These are phyloP conservation scores for Verticillium dahliae DNA, from an alignment of 2,329 filamentous ascomycete genomes.

Conservation along the genomic window DNA sequence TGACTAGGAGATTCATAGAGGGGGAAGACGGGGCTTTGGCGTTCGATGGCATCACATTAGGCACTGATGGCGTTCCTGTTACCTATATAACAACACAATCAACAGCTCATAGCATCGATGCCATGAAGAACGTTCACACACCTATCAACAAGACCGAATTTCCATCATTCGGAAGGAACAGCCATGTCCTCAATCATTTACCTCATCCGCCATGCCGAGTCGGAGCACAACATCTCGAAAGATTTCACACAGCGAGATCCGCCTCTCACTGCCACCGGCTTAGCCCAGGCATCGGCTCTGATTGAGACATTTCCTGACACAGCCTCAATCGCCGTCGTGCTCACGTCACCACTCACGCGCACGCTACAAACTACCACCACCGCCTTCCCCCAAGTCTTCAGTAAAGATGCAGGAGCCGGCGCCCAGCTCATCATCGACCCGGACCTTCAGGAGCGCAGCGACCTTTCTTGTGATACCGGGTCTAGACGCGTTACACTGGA, in stretches of 20 bases:
- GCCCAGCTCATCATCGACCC: conserved; percentile 11
- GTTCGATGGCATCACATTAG: background rate
- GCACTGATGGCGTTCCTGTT: background rate
- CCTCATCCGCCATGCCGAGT: conserved; percentile 12
- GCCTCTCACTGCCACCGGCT: conserved; percentile 7
- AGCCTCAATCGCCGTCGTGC: conserved; percentile 7
- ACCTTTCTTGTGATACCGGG: conserved; percentile 18
- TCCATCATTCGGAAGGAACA: background rate
- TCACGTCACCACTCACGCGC: conserved; percentile 11
- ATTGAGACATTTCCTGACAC: conserved; percentile 6
- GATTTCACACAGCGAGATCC: conserved; percentile 11
- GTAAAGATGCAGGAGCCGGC: conserved; percentile 1
- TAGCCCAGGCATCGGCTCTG: conserved; percentile 5
- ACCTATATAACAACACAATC: background rate
- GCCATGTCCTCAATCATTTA: conserved; percentile 7
- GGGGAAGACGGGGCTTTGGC: no score
- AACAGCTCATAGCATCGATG: background rate
- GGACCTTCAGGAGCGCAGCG: conserved; percentile 18
- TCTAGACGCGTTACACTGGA: conserved; percentile 8
- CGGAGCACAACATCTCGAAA: conserved; percentile 12
- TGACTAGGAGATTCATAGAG: no score
- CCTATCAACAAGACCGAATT: background rate
- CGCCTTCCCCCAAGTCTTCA: conserved; percentile 7
- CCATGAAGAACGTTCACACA: background rate
- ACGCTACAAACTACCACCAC: conserved; percentile 9